phyloP scores from a whole-genome alignment of 78 protist species.

The Speleostelium caveatum region DNA sequence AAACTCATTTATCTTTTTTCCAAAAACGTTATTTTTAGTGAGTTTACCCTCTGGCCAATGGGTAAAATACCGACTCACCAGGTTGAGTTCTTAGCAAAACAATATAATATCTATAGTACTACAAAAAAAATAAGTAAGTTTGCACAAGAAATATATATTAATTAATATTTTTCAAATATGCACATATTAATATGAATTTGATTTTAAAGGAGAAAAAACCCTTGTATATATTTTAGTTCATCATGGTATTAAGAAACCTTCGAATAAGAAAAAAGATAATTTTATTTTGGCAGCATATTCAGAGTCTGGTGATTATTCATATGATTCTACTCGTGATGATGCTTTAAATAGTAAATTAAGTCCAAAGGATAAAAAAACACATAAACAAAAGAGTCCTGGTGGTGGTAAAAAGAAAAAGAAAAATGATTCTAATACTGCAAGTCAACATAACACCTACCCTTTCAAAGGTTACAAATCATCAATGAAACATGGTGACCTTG shows the following conservation, averaged over 20 bases:
- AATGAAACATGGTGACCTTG: conserved; percentile 61
- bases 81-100: conserved; percentile 35
- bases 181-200: neutral
- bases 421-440: neutral
- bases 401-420: neutral
- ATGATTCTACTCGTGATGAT: neutral
- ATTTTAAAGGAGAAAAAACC: too few relatives aligned
- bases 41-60: conserved; percentile 62
- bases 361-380: neutral
- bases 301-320: conserved; percentile 18
- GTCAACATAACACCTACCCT: neutral
- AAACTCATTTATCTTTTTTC: too few relatives aligned
- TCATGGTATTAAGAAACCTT: conserved; percentile 28
- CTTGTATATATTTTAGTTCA: conserved; percentile 23
- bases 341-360: neutral
- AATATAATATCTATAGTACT: conserved; percentile 28
- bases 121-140: conserved; percentile 5
- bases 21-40: neutral
- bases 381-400: neutral
- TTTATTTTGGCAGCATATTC: conserved; percentile 31
- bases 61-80: conserved; percentile 38
- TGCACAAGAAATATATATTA: neutral
- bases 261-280: conserved; percentile 47
- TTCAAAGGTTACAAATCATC: too few relatives aligned
- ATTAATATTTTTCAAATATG: neutral